These are phyloP conservation scores for Trametes cinnabarina DNA, from an alignment of 768 basidiomycete species.

Conservation along the genomic window DNA sequence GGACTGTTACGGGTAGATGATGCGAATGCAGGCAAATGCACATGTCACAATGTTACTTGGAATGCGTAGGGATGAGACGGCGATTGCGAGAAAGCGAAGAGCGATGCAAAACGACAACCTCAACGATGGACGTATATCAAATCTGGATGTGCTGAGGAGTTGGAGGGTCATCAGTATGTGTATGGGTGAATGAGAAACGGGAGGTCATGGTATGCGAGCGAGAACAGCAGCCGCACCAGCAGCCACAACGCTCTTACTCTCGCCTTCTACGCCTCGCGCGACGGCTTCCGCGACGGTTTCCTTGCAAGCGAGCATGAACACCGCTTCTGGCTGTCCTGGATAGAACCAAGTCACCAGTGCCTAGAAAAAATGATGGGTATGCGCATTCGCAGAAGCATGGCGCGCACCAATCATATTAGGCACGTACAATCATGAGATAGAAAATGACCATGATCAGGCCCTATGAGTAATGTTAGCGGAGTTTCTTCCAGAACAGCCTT, in stretches of 20 bases:
- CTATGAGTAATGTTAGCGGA: background rate
- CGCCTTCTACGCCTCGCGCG: constrained; percentile 2
- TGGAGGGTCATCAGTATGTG: background rate
- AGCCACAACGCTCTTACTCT: constrained; percentile 6
- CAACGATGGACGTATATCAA: too few species aligned
- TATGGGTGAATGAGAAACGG: background rate
- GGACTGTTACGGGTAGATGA: too few species aligned
- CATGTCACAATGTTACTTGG: too few species aligned
- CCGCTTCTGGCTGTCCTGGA: constrained; percentile 50
- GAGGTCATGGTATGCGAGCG: background rate
- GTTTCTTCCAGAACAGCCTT: background rate
- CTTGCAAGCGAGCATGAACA: constrained; percentile 41
- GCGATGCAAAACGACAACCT: too few species aligned
- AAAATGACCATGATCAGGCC: constrained; percentile 62
- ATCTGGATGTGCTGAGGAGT: too few species aligned
- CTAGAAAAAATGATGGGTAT: constrained; percentile 30
- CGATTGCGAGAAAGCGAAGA: too few species aligned
- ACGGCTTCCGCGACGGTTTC: constrained; percentile 39
- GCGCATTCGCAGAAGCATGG: background rate
- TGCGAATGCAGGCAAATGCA: too few species aligned
- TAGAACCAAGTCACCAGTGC: constrained; percentile 70
- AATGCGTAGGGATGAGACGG: too few species aligned
- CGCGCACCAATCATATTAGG: background rate
- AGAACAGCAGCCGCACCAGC: background rate
- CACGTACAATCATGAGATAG: constrained; percentile 62